phyloP scores from a whole-genome alignment of 345 rosid species.

The Pistacia atlantica region DNA sequence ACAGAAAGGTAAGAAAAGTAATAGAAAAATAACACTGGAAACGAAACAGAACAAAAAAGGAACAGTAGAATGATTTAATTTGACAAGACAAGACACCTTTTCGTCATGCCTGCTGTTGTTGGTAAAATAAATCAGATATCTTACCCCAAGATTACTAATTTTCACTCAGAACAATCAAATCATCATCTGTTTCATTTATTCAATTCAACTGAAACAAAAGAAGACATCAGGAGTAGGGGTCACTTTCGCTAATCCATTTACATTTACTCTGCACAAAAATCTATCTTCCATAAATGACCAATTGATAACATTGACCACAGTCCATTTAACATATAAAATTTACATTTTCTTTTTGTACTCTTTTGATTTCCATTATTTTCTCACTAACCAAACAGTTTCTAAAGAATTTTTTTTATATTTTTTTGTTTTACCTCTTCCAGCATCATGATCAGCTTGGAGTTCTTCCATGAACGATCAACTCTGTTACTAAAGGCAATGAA shows the following conservation, averaged over 20 bases:
- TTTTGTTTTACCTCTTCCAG: constrained; percentile 40
- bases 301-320: no score
- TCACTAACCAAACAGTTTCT: constrained; percentile 9
- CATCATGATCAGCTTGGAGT: constrained; percentile 37
- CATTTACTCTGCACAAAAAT: background rate
- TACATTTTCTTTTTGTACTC: no score
- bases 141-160: constrained; percentile 35
- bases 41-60: constrained; percentile 25
- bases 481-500: constrained; percentile 24
- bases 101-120: constrained; percentile 10
- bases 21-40: background rate
- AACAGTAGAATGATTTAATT: constrained; percentile 44
- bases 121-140: constrained; percentile 22
- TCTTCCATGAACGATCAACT: constrained; percentile 32
- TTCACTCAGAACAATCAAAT: constrained; percentile 41
- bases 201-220: constrained; percentile 13
- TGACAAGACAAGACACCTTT: constrained; percentile 58
- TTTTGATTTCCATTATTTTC: background rate
- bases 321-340: background rate
- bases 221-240: background rate
- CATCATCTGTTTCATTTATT: constrained; percentile 27
- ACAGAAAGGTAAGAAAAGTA: background rate
- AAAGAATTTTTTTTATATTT: background rate
- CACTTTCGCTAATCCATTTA: background rate
- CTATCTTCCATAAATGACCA: background rate